Evolutionary conservation across 306 rosid genomes (phyloP).

Genomic region (Senna siamea): DNA sequence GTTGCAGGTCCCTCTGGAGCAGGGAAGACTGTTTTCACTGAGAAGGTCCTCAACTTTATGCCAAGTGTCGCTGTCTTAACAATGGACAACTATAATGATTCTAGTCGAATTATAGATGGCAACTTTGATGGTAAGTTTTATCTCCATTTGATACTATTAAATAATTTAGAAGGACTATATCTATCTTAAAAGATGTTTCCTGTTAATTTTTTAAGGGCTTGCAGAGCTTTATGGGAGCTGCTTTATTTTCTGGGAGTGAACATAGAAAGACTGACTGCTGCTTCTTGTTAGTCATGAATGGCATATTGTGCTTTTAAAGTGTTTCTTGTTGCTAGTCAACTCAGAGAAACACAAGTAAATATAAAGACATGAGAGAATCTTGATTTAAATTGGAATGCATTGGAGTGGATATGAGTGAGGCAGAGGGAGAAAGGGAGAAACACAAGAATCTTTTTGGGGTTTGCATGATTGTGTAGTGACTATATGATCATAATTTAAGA

Average conservation of each 20-base stretch:
- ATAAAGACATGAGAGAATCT: background rate
- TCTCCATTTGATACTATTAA: background rate
- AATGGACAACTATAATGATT: constrained; percentile 94
- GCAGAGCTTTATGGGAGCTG: background rate
- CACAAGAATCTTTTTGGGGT: background rate
- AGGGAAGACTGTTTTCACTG: constrained; percentile 93
- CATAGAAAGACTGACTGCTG: background rate
- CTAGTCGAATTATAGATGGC: constrained; percentile 92
- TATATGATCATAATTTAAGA: constrained; percentile 4
- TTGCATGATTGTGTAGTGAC: background rate
- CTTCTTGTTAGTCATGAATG: background rate
- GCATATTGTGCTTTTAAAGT: background rate
- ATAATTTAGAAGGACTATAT: background rate
- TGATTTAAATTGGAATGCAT: background rate
- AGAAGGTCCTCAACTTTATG: constrained; percentile 83
- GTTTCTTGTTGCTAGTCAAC: background rate
- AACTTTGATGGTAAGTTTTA: constrained; percentile 80
- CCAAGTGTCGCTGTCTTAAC: constrained; percentile 90
- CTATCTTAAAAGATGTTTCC: background rate
- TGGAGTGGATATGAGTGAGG: background rate
- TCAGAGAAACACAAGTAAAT: background rate
- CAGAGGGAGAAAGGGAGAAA: background rate
- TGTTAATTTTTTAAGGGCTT: background rate
- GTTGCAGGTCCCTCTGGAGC: constrained; percentile 99
- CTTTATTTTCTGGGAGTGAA: constrained; percentile 7